Percentiles rank a stretch among this genome's conserved stretches.
phyloP scores from a whole-genome alignment of 139 green algal genomes.

The Chlamydomonas eustigma region DNA sequence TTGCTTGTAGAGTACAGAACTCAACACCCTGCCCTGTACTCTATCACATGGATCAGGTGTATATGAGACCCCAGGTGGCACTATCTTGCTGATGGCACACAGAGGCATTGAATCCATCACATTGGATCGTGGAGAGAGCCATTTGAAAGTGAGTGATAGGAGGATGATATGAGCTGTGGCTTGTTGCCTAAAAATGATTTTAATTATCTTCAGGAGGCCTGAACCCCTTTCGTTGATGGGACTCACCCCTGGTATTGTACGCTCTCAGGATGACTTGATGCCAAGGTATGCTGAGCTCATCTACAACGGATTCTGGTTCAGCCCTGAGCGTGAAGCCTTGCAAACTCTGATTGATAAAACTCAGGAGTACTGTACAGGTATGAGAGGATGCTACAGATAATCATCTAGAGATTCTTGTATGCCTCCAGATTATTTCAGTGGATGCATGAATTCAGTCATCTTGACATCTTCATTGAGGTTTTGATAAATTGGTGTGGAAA shows the following conservation, averaged over 20 bases:
- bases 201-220: too few species aligned
- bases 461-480: not conserved
- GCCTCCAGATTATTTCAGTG: too few species aligned
- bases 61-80: slow-evolving; percentile 98
- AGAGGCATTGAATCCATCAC: slow-evolving; percentile 86
- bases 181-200: too few species aligned
- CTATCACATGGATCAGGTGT: too few species aligned
- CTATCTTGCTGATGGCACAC: slow-evolving; percentile 82
- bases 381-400: too few species aligned
- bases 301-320: slow-evolving; percentile 77
- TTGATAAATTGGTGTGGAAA: not conserved
- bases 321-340: slow-evolving; percentile 76
- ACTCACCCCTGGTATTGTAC: too few species aligned
- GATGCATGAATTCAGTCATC: slow-evolving; percentile 2
- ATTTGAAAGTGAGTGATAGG: too few species aligned
- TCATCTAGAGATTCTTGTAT: too few species aligned
- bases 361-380: slow-evolving; percentile 67
- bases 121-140: slow-evolving; percentile 85
- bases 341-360: slow-evolving; percentile 88
- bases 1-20: too few species aligned
- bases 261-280: slow-evolving; percentile 61
- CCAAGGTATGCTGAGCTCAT: slow-evolving; percentile 79
- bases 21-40: too few species aligned
- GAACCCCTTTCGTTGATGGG: too few species aligned
- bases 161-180: too few species aligned